Evolutionary conservation across 257 asterid species (phyloP), one percentile per base, ranked within the genome.

Genomic region (Forsythia suspensa): DNA sequence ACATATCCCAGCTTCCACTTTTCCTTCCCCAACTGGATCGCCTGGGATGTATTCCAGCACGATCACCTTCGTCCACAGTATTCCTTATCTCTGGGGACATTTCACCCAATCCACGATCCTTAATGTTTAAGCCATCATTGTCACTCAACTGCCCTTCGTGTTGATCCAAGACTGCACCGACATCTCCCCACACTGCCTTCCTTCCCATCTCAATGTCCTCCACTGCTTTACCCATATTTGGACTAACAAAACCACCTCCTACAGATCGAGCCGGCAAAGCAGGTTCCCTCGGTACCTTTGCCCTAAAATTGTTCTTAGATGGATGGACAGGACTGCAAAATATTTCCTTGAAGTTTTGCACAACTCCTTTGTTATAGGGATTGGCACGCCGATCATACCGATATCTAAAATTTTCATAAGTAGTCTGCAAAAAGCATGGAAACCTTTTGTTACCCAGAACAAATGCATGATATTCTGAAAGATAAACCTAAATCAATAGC

Each of bases 1-100:
- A 92, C 97, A 92, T 95, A 74, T 95, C 99, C 99, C 98, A 96
- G 84, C 90, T 96, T 78, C 98, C 99, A 40, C 98, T 92, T 80
- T 90, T 91, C 85, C 98, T 88, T 44, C 98, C 99, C 99, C 99
- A 94, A 57, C 92, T 92, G 2, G 98, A 91, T 37, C 97, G 90
- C 77, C 96, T 90, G 0, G 96, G 88, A 81, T 92, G 96, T 57
- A 90, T 83, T 77, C 97, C 98, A 0, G 84, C 94, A 7, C 97
- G 97, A 79, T 95, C 99, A 29, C 89, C 87, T 83, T 93, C 98
- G 34, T 88, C 94, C 39, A 95, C 98, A 0, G 90, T 92, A 18
- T 90, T 90, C 89, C 99, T 92, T 57, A 90, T 86, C 91, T 93
- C 99, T 0, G 95, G 95, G 41, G 98, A 90, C 86, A 84, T 82